Percentiles rank a stretch among this genome's conserved stretches.
phyloP scores from a whole-genome alignment of 768 basidiomycete genomes.

The Cyclocybe cylindracea region DNA sequence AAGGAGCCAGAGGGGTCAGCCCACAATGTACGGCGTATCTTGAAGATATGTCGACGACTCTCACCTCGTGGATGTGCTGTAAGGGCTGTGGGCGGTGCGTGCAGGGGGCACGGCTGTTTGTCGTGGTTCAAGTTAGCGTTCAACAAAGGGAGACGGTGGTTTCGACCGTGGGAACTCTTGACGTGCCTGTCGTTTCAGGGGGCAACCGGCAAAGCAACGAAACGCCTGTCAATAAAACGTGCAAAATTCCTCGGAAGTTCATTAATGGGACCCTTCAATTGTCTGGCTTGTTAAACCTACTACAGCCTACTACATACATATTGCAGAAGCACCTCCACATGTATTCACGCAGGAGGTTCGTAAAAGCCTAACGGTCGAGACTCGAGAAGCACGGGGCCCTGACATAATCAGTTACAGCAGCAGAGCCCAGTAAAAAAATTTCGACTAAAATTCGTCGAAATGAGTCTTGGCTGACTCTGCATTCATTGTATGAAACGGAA shows the following conservation, averaged over 20 bases:
- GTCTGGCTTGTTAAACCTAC: neutral
- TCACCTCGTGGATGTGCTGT: constrained; percentile 5
- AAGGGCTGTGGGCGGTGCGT: neutral
- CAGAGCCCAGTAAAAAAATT: too few relatives aligned
- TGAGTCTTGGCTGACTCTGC: too few relatives aligned
- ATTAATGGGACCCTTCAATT: neutral
- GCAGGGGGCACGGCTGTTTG: constrained; percentile 6
- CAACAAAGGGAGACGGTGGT: constrained; percentile 17
- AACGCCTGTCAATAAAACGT: neutral
- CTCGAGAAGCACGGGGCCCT: too few relatives aligned
- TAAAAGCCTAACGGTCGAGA: too few relatives aligned
- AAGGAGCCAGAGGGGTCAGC: neutral
- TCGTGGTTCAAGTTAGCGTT: constrained; percentile 6
- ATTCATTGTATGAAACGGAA: too few relatives aligned
- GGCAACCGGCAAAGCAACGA: neutral
- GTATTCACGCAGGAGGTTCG: too few relatives aligned
- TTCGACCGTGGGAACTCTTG: constrained; percentile 16
- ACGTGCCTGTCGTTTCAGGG: constrained; percentile 5
- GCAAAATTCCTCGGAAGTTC: neutral
- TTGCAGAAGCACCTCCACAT: too few relatives aligned
- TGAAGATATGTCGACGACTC: neutral
- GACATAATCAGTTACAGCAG: too few relatives aligned
- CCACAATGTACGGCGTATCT: neutral
- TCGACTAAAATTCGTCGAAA: too few relatives aligned
- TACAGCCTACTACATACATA: neutral